Percentiles rank a stretch among this genome's conserved stretches.
Evolutionary conservation across 495 filamentous ascomycete species (phyloP).

Genomic region (Penicillium lividum): DNA sequence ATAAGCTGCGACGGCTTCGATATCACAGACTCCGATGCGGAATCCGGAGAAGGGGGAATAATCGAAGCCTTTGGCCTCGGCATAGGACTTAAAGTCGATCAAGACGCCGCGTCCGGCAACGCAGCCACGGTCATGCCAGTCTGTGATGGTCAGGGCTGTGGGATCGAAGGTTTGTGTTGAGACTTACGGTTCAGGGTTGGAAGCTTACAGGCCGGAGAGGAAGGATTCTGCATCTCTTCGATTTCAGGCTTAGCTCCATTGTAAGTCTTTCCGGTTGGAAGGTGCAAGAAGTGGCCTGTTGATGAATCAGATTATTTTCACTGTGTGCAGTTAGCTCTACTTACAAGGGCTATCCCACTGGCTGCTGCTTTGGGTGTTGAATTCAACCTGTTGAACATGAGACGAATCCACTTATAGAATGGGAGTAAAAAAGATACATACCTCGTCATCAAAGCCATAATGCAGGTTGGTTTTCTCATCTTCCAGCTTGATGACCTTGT

Average conservation of each 20-base stretch:
- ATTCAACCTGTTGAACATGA: slow-evolving; percentile 37
- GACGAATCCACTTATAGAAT: background rate
- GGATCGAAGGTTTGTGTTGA: background rate
- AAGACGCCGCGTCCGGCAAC: slow-evolving; percentile 47
- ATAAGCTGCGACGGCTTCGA: slow-evolving; percentile 34
- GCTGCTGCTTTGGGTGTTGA: slow-evolving; percentile 50
- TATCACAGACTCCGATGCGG: slow-evolving; percentile 30
- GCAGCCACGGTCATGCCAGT: slow-evolving; percentile 39
- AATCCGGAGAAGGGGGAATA: slow-evolving; percentile 38
- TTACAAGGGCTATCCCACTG: slow-evolving; percentile 43
- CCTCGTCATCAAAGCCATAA: slow-evolving; percentile 45
- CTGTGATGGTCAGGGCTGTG: slow-evolving; percentile 18
- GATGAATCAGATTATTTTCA: background rate
- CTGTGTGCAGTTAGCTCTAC: slow-evolving; percentile 11
- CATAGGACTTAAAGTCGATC: slow-evolving; percentile 46
- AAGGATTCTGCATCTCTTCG: slow-evolving; percentile 38
- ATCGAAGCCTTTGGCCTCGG: slow-evolving; percentile 30
- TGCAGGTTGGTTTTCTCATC: slow-evolving; percentile 24
- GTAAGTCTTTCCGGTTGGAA: slow-evolving; percentile 50
- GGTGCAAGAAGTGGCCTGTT: slow-evolving; percentile 38
- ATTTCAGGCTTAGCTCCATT: slow-evolving; percentile 49
- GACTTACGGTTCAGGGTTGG: slow-evolving; percentile 28
- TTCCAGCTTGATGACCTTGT: slow-evolving; percentile 50
- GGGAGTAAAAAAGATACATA: slow-evolving; percentile 7
- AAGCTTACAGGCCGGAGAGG: background rate